A percentile compares a stretch with the other conserved stretches of the same genome.
phyloP scores from a whole-genome alignment of 805 yeast genomes.

The Ogataea henricii region DNA sequence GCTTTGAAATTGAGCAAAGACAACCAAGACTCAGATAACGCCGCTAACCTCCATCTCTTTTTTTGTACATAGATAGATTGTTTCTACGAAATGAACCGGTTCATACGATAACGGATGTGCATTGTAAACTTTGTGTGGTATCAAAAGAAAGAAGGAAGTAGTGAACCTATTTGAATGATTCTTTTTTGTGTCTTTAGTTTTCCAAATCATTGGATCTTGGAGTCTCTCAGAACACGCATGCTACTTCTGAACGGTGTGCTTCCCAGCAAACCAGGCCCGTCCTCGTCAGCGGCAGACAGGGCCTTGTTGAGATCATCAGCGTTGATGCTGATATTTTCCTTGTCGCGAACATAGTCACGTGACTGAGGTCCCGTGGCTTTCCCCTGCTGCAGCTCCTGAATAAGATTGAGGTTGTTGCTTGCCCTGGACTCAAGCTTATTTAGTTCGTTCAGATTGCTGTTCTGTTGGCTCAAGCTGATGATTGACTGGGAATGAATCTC shows the following conservation, averaged over 20 bases:
- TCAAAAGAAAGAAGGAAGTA: conserved; percentile 1
- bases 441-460: conserved; percentile 8
- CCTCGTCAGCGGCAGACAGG: conserved; percentile 22
- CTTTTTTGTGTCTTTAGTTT: conserved; percentile 4
- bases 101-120: not conserved
- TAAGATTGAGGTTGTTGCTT: conserved; percentile 12
- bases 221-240: not conserved
- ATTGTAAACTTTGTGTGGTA: conserved; percentile 1
- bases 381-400: conserved; percentile 2
- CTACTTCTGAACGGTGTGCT: conserved; percentile 8
- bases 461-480: conserved; percentile 6
- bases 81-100: conserved; percentile 2
- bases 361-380: not conserved
- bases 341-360: conserved; percentile 10
- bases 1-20: conserved; percentile 51
- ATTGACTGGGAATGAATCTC: conserved; percentile 30
- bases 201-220: not conserved
- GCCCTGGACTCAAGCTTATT: conserved; percentile 3
- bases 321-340: conserved; percentile 28
- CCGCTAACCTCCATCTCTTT: not conserved
- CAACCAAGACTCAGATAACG: conserved; percentile 9
- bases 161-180: too few relatives aligned
- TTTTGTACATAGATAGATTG: conserved; percentile 5
- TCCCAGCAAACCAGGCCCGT: conserved; percentile 5
- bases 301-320: conserved; percentile 36